phyloP scores from a whole-genome alignment of 2,329 filamentous ascomycete species.

The Curvularia lunata region DNA sequence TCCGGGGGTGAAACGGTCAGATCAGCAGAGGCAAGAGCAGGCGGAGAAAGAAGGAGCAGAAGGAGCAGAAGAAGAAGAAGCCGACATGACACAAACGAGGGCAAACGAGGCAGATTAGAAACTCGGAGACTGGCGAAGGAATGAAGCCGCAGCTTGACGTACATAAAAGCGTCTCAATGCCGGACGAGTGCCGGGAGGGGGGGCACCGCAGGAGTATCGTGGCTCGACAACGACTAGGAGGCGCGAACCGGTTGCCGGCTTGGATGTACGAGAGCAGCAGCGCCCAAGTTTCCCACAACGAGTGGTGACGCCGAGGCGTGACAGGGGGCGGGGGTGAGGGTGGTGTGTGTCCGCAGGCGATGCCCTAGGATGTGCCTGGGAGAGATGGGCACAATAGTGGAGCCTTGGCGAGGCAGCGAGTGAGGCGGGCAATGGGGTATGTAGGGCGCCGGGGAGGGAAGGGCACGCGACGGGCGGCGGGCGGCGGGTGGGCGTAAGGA shows the following conservation, averaged over 20 bases:
- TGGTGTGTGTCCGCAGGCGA: conserved; percentile 20
- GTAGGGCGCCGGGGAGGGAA: conserved; percentile 2
- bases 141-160: conserved; percentile 40
- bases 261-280: conserved; percentile 6
- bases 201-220: conserved; percentile 7
- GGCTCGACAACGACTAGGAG: conserved; percentile 16
- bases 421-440: conserved; percentile 13
- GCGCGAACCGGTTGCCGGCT: conserved; percentile 27
- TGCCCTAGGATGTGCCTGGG: conserved; percentile 22
- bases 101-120: conserved; percentile 21
- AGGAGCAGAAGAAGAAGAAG: conserved; percentile 1
- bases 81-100: conserved; percentile 20
- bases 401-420: conserved; percentile 14
- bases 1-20: conserved; percentile 13
- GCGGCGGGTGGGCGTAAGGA: background rate
- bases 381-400: conserved; percentile 8
- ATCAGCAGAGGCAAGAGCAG: conserved; percentile 1
- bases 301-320: conserved; percentile 19
- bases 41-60: background rate
- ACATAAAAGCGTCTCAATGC: conserved; percentile 37
- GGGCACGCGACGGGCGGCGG: background rate
- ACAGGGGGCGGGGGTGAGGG: conserved; percentile 18
- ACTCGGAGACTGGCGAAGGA: conserved; percentile 33
- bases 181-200: conserved; percentile 6
- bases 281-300: conserved; percentile 27